Conservation (phyloP, 306 rosid species). For the Glycine latifolia region DNA sequence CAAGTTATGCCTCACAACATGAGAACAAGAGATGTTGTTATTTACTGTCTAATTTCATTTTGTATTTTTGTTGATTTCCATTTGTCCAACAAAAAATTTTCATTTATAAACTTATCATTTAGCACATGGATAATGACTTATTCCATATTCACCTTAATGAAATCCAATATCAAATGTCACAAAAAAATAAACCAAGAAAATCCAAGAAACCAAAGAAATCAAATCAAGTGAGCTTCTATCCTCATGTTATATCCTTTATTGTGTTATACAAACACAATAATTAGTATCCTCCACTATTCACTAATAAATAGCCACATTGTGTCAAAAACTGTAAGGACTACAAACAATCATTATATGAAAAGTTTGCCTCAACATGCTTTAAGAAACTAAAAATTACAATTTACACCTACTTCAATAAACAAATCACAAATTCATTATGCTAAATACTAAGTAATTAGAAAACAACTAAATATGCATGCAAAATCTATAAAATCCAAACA, state of each 20-base stretch:
- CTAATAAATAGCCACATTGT: not conserved
- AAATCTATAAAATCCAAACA: slow-evolving; percentile 16
- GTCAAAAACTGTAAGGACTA: slow-evolving; percentile 8
- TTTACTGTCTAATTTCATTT: slow-evolving; percentile 29
- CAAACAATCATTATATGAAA: not conserved
- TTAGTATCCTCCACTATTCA: not conserved
- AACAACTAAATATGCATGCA: slow-evolving; percentile 2
- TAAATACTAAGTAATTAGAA: slow-evolving; percentile 11
- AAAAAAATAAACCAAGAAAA: not conserved
- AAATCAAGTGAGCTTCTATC: not conserved
- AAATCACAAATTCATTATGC: not conserved
- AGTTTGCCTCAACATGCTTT: slow-evolving; percentile 30
- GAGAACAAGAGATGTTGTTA: slow-evolving; percentile 8
- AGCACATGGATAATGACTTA: not conserved
- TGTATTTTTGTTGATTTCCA: not conserved
- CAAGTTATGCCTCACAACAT: slow-evolving; percentile 14
- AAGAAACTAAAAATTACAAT: not conserved
- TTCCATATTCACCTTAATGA: too few relatives aligned
- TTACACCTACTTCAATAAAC: slow-evolving; percentile 19
- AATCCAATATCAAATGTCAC: slow-evolving; percentile 1
- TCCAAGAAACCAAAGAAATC: not conserved
- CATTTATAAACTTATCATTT: not conserved
- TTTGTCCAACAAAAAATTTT: slow-evolving; percentile 13
- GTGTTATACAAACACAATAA: not conserved
- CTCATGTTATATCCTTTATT: not conserved